phyloP scores from a whole-genome alignment of 805 yeast species.

The Yamadazyma kitorensis region DNA sequence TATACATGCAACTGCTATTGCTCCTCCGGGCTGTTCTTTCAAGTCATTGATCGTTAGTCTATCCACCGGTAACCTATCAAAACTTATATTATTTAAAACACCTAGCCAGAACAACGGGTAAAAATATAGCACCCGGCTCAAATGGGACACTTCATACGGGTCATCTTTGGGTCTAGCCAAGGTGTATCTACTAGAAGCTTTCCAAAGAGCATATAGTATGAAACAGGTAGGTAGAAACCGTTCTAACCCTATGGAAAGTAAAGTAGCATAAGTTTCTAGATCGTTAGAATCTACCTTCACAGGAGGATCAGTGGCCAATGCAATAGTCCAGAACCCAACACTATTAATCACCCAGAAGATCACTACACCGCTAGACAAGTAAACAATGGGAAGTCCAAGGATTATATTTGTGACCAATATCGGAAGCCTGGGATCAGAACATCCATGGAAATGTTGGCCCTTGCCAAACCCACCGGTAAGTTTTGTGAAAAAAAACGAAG shows the following conservation, averaged over 20 bases:
- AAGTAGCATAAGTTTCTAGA: conserved; percentile 51
- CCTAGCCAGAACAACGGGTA: conserved; percentile 84
- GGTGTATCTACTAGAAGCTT: conserved; percentile 49
- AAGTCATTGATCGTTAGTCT: conserved; percentile 72
- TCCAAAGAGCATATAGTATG: conserved; percentile 70
- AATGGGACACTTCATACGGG: conserved; percentile 24
- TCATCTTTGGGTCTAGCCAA: conserved; percentile 20
- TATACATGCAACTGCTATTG: conserved; percentile 57
- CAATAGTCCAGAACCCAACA: conserved; percentile 82
- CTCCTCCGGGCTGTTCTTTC: conserved; percentile 72
- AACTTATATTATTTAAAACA: conserved; percentile 78
- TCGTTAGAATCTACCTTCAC: conserved; percentile 50
- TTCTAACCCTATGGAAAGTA: conserved; percentile 69
- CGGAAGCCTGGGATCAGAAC: conserved; percentile 65
- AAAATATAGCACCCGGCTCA: conserved; percentile 57
- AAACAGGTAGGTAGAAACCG: conserved; percentile 75
- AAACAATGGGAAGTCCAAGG: conserved; percentile 61
- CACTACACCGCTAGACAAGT: conserved; percentile 41
- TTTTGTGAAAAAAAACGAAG: conserved; percentile 61
- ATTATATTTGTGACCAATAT: conserved; percentile 58
- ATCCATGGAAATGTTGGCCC: conserved; percentile 38
- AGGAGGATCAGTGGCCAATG: conserved; percentile 80
- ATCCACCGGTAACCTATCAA: conserved; percentile 86
- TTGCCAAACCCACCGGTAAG: conserved; percentile 16
- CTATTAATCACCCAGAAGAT: conserved; percentile 57